phyloP scores from a whole-genome alignment of 2,329 filamentous ascomycete species.

The Leptographium galeiforme region DNA sequence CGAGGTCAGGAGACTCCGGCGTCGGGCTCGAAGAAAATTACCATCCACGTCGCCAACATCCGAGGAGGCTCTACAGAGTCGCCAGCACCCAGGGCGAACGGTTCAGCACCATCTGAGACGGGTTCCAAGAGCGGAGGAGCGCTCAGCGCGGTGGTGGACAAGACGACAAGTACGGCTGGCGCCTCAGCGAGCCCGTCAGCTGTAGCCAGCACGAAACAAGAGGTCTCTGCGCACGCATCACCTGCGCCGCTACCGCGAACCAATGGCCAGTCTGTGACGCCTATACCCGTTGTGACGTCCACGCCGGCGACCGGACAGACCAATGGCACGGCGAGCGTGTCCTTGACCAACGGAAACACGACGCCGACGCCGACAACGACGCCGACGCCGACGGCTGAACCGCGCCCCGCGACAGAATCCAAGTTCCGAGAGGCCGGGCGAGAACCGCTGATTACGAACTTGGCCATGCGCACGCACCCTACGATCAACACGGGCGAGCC shows the following conservation, averaged over 20 bases:
- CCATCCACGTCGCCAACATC: constrained; percentile 50
- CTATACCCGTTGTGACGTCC: not conserved
- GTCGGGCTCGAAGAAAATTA: constrained; percentile 48
- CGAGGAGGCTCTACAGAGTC: constrained; percentile 41
- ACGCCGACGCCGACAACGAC: not conserved
- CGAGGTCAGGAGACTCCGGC: constrained; percentile 28
- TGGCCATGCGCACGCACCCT: constrained; percentile 57
- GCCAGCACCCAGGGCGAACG: constrained; percentile 29
- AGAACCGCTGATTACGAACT: constrained; percentile 53
- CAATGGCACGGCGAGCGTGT: not conserved
- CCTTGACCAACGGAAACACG: not conserved
- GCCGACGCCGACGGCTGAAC: constrained; percentile 19
- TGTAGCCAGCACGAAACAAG: constrained; percentile 17
- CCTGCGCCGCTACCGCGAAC: constrained; percentile 14
- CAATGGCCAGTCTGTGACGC: constrained; percentile 15
- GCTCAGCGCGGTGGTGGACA: constrained; percentile 19
- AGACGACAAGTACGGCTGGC: constrained; percentile 27
- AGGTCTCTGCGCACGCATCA: constrained; percentile 21
- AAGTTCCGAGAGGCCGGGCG: constrained; percentile 26
- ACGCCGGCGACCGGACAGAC: not conserved
- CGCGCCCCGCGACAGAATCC: constrained; percentile 18
- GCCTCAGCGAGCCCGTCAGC: constrained; percentile 33
- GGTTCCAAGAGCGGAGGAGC: constrained; percentile 17
- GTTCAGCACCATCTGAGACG: constrained; percentile 19
- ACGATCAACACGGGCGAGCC: constrained; percentile 43